These are phyloP conservation scores for Globisporangium rhizosaccharum DNA, from an alignment of 352 stramenopile species.

Conservation along the genomic window DNA sequence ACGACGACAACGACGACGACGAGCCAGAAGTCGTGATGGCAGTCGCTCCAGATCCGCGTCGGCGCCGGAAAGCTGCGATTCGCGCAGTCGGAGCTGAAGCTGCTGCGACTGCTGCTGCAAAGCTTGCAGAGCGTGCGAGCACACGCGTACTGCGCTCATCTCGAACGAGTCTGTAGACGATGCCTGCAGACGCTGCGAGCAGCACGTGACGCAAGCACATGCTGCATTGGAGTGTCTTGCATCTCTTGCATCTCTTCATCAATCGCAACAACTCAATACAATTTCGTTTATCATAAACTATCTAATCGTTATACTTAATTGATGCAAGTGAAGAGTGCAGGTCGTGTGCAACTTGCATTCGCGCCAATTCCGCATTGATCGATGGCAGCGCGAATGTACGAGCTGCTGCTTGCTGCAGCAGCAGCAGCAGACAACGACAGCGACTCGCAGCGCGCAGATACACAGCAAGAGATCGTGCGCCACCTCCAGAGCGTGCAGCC, in stretches of 20 bases:
- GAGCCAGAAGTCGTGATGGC: conserved; percentile 21
- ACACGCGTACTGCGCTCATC: conserved; percentile 32
- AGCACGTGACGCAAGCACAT: too few species aligned
- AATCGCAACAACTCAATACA: neutral
- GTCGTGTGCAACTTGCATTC: neutral
- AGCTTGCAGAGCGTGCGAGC: conserved; percentile 18
- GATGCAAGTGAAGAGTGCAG: neutral
- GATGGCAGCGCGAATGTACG: conserved; percentile 15
- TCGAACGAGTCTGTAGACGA: neutral
- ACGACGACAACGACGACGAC: conserved; percentile 14
- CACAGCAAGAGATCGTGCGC: conserved; percentile 36
- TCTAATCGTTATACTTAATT: neutral
- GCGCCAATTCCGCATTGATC: neutral
- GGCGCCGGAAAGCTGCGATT: conserved; percentile 46
- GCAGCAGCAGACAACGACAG: conserved; percentile 5
- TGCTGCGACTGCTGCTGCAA: conserved; percentile 49
- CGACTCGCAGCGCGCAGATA: conserved; percentile 17
- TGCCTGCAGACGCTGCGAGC: neutral
- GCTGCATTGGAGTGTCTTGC: too few species aligned
- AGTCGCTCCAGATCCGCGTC: conserved; percentile 17
- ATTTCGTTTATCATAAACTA: too few species aligned
- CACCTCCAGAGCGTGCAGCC: conserved; percentile 20
- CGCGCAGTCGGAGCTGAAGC: conserved; percentile 53
- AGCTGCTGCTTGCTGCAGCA: conserved; percentile 20
- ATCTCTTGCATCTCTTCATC: neutral